These are phyloP conservation scores for Apostasia ramifera DNA, from an alignment of 106 monocot species.

Conservation along the genomic window DNA sequence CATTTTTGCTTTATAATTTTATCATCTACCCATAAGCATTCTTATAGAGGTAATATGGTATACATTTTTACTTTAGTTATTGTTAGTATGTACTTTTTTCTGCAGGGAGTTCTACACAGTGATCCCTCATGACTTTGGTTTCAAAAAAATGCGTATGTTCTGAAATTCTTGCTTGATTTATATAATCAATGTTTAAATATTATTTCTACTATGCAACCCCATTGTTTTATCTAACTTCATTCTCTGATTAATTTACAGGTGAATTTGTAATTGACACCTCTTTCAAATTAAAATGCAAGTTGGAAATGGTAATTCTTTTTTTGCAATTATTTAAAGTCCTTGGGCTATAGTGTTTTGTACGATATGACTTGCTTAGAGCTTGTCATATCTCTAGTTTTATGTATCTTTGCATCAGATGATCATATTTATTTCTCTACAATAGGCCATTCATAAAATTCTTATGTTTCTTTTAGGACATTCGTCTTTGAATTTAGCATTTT, in stretches of 20 bases:
- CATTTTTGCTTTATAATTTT: no score
- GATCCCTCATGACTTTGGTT: conserved; percentile 94
- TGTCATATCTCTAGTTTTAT: no score
- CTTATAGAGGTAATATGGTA: no score
- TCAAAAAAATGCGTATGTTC: conserved; percentile 89
- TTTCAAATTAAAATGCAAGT: conserved; percentile 80
- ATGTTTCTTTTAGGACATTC: no score
- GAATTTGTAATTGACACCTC: conserved; percentile 86
- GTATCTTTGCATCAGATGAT: no score
- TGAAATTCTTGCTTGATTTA: not conserved
- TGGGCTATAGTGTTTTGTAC: no score
- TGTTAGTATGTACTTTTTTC: not conserved
- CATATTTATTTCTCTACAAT: no score
- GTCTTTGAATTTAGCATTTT: no score
- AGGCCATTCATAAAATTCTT: no score
- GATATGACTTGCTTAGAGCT: no score
- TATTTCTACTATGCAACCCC: not conserved
- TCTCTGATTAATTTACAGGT: conserved; percentile 28
- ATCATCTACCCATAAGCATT: no score
- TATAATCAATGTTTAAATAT: not conserved
- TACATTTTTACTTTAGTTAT: no score
- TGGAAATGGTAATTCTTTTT: conserved; percentile 74
- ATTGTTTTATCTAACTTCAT: not conserved
- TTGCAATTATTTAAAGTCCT: not conserved
- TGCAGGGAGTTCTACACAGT: conserved; percentile 94